A percentile compares a stretch with the other conserved stretches of the same genome.
These are phyloP conservation scores for Samsoniella hepiali DNA, from an alignment of 2,329 filamentous ascomycete genomes.

Conservation along the genomic window DNA sequence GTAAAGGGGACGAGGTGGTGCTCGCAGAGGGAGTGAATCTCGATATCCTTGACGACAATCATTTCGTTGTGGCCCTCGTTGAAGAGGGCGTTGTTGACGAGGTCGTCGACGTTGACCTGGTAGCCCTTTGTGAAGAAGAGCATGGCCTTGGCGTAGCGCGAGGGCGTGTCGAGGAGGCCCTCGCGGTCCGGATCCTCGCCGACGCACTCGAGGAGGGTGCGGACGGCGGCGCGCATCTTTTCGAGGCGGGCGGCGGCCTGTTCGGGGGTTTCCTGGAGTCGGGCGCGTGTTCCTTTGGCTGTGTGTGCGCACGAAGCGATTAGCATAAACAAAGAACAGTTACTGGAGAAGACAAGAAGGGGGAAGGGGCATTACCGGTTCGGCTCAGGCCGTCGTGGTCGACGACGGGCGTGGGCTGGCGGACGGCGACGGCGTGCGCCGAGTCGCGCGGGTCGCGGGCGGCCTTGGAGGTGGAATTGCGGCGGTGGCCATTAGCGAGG, in stretches of 20 bases:
- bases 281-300: slow-evolving; percentile 63
- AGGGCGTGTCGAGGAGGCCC: slow-evolving; percentile 66
- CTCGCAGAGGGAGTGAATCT: slow-evolving; percentile 91
- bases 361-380: slow-evolving; percentile 41
- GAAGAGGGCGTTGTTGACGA: slow-evolving; percentile 92
- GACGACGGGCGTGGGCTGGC: slow-evolving; percentile 54
- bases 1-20: slow-evolving; percentile 96
- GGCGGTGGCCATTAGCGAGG: slow-evolving; percentile 36
- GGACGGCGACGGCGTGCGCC: slow-evolving; percentile 45
- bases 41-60: slow-evolving; percentile 97
- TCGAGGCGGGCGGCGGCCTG: slow-evolving; percentile 48
- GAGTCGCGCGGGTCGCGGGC: slow-evolving; percentile 60
- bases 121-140: slow-evolving; percentile 96
- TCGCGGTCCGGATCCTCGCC: slow-evolving; percentile 66
- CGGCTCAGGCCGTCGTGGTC: slow-evolving; percentile 61
- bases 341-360: background rate
- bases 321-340: slow-evolving; percentile 21
- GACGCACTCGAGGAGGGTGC: slow-evolving; percentile 65
- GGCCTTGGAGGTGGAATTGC: slow-evolving; percentile 56
- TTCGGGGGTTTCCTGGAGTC: slow-evolving; percentile 52
- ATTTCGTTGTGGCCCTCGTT: slow-evolving; percentile 96
- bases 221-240: slow-evolving; percentile 59
- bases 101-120: slow-evolving; percentile 86
- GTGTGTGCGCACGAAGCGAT: background rate
- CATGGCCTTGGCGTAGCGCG: slow-evolving; percentile 91